Evolutionary conservation across 257 asterid genomes (phyloP).

Genomic region (Linaria vulgaris): DNA sequence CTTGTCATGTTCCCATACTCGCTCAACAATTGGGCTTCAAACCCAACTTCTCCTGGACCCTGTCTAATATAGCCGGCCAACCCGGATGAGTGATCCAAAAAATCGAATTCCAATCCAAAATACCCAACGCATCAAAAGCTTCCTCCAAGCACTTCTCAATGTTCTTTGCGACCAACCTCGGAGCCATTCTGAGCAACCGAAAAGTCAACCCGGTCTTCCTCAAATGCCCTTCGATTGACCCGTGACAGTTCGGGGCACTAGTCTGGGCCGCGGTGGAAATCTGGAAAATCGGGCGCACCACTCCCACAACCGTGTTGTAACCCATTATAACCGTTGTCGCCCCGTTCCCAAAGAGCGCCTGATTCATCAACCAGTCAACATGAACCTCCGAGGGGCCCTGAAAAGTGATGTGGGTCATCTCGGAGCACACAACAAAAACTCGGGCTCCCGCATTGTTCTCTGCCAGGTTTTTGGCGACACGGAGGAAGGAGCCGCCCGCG

Average conservation of each 20-base stretch:
- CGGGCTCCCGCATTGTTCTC: too few species aligned
- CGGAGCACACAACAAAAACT: too few species aligned
- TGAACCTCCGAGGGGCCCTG: too few species aligned
- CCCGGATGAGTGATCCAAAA: conserved; percentile 50
- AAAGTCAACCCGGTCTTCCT: conserved; percentile 38
- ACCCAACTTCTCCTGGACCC: conserved; percentile 35
- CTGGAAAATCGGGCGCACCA: conserved; percentile 34
- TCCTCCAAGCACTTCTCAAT: conserved; percentile 28
- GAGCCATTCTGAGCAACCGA: conserved; percentile 31
- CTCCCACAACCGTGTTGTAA: conserved; percentile 15
- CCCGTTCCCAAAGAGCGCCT: conserved; percentile 25
- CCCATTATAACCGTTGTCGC: conserved; percentile 36
- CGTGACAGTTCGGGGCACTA: conserved; percentile 27
- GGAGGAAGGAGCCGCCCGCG: too few species aligned
- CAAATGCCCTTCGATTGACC: conserved; percentile 34
- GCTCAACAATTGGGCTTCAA: conserved; percentile 35
- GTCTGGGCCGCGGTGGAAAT: conserved; percentile 34
- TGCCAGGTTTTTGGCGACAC: too few species aligned
- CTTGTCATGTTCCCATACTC: conserved; percentile 41
- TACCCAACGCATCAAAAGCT: conserved; percentile 32
- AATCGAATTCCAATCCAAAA: conserved; percentile 42
- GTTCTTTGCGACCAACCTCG: conserved; percentile 31
- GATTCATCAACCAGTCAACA: not conserved
- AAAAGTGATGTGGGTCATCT: too few species aligned
- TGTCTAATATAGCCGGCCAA: conserved; percentile 43